A percentile compares a stretch with the other conserved stretches of the same genome.
phyloP scores from a whole-genome alignment of 176 grass and related monocot species.

The Saccharum spontaneum region DNA sequence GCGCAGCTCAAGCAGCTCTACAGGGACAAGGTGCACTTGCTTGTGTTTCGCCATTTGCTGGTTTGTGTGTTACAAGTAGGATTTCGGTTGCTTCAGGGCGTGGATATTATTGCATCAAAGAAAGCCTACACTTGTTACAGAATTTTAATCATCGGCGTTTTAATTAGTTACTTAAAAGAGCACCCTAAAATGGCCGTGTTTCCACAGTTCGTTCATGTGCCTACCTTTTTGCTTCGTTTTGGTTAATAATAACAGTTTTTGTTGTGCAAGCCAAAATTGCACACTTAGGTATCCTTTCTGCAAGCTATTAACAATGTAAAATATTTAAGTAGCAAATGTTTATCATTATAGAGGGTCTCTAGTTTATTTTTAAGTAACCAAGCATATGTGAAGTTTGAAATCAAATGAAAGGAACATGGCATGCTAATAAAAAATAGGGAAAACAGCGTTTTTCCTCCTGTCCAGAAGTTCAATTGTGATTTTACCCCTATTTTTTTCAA shows the following conservation, averaged over 20 bases:
- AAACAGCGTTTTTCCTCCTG: too few relatives aligned
- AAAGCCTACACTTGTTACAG: too few relatives aligned
- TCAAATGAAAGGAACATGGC: neutral
- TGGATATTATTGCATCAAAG: neutral
- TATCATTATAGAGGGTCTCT: neutral
- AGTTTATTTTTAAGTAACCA: neutral
- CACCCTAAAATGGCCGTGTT: too few relatives aligned
- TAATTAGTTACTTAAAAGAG: too few relatives aligned
- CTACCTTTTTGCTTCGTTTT: neutral
- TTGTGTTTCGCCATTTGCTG: neutral
- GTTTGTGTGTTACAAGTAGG: neutral
- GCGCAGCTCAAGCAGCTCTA: constrained; percentile 96
- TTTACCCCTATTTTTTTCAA: too few relatives aligned
- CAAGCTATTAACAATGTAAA: neutral
- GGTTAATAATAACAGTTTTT: neutral
- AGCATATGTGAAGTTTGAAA: neutral
- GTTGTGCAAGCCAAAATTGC: neutral
- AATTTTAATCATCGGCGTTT: too few relatives aligned
- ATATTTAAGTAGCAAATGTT: neutral
- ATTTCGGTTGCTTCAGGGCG: neutral
- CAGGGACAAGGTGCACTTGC: constrained; percentile 69
- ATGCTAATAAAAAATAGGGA: neutral
- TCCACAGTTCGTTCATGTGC: neutral
- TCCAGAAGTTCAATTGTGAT: too few relatives aligned
- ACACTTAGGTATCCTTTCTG: neutral